Percentiles rank a stretch among this genome's conserved stretches.
Conservation (phyloP, 2,329 filamentous ascomycete genomes). For the Fusarium transvaalense region DNA sequence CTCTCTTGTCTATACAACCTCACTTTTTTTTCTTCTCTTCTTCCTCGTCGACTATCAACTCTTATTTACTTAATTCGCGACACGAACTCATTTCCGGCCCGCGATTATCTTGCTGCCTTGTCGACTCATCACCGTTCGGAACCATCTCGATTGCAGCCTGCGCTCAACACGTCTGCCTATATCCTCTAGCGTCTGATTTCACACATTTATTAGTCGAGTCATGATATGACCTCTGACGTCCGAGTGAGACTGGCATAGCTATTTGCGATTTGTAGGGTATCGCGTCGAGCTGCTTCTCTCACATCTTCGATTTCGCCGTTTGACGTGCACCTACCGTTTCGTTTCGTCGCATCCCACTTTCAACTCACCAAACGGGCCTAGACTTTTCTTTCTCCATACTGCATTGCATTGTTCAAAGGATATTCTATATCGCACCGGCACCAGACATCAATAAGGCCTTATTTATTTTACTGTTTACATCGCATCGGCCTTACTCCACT, state of each 20-base stretch:
- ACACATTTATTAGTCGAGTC: slow-evolving; percentile 41
- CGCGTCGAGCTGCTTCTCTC: slow-evolving; percentile 37
- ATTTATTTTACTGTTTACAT: slow-evolving; percentile 40
- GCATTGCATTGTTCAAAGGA: slow-evolving; percentile 24
- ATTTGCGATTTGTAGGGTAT: slow-evolving; percentile 47
- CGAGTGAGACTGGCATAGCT: slow-evolving; percentile 48
- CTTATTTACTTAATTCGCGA: slow-evolving; percentile 21
- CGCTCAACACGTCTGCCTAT: slow-evolving; percentile 33
- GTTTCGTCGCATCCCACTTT: slow-evolving; percentile 22
- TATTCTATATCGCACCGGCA: slow-evolving; percentile 26
- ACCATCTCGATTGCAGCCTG: slow-evolving; percentile 36
- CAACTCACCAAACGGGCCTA: slow-evolving; percentile 20
- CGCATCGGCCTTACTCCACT: slow-evolving; percentile 45
- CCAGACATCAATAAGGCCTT: slow-evolving; percentile 16
- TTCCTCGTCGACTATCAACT: background rate
- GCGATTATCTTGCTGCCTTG: slow-evolving; percentile 36
- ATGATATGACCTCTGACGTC: slow-evolving; percentile 48
- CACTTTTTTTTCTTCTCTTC: background rate
- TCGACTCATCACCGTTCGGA: slow-evolving; percentile 28
- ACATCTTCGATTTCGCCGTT: slow-evolving; percentile 30
- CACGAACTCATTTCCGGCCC: slow-evolving; percentile 12
- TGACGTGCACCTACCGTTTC: slow-evolving; percentile 9
- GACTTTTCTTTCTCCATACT: slow-evolving; percentile 16
- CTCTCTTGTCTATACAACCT: slow-evolving; percentile 19
- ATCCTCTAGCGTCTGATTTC: slow-evolving; percentile 34